Conservation (phyloP, 495 filamentous ascomycete genomes). For the Ramalina intermedia region DNA sequence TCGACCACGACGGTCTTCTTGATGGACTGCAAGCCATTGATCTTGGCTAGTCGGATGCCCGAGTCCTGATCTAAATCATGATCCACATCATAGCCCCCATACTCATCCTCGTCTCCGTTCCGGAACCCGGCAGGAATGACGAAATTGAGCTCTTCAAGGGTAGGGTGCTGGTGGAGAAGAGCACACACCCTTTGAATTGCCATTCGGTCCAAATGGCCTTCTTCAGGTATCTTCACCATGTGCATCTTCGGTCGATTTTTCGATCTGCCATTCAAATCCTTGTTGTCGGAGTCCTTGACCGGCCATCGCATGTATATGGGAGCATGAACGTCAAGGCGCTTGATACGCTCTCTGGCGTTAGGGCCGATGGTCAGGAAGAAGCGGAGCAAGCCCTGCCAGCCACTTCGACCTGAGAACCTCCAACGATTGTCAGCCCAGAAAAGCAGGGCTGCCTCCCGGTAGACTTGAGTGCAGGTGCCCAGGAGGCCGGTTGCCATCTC, state of each 20-base stretch:
- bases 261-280: constrained; percentile 12
- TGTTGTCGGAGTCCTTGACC: constrained; percentile 8
- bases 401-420: constrained; percentile 12
- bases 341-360: constrained; percentile 10
- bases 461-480: constrained; percentile 11
- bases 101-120: constrained; percentile 12
- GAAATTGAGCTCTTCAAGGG: constrained; percentile 13
- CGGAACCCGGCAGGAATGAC: constrained; percentile 10
- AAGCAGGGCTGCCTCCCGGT: constrained; percentile 5
- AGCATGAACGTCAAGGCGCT: constrained; percentile 9
- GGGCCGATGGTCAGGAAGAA: constrained; percentile 15
- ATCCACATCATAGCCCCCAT: constrained; percentile 12
- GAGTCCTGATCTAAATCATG: constrained; percentile 13
- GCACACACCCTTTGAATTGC: constrained; percentile 11
- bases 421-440: constrained; percentile 13
- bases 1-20: constrained; percentile 14
- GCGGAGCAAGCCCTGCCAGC: constrained; percentile 14
- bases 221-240: constrained; percentile 11
- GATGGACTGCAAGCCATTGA: constrained; percentile 10
- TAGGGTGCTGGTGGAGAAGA: constrained; percentile 8
- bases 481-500: constrained; percentile 12
- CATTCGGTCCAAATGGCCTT: constrained; percentile 11
- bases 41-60: constrained; percentile 1
- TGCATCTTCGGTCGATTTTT: constrained; percentile 15
- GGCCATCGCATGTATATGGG: constrained; percentile 13